These are phyloP conservation scores for Tuber magnatum DNA, from an alignment of 495 filamentous ascomycete genomes.

Conservation along the genomic window DNA sequence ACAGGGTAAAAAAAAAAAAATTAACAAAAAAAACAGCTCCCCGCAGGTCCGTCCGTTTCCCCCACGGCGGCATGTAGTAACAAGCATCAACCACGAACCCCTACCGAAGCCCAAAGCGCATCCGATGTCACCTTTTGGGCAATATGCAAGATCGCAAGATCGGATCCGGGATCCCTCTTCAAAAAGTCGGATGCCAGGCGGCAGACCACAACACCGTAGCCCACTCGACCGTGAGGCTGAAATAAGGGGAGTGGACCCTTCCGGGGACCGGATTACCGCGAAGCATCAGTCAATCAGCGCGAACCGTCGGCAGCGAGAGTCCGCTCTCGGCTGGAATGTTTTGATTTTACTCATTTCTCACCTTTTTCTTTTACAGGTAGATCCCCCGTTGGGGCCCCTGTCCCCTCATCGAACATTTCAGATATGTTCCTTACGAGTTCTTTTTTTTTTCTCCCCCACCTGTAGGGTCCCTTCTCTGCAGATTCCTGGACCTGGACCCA, in stretches of 20 bases:
- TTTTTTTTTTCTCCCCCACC: no score
- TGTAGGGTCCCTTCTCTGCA: conserved; percentile 1
- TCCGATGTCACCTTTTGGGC: conserved; percentile 30
- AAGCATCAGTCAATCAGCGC: neutral
- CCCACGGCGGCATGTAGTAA: neutral
- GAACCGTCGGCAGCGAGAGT: neutral
- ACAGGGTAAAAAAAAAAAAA: conserved; percentile 21
- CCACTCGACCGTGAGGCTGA: neutral
- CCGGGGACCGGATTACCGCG: neutral
- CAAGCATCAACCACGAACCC: neutral
- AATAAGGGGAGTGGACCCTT: conserved; percentile 1
- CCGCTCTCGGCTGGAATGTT: neutral
- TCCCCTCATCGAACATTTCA: conserved; percentile 1
- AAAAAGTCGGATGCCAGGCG: neutral
- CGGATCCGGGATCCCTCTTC: neutral
- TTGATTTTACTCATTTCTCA: neutral
- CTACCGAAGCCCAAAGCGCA: conserved; percentile 6
- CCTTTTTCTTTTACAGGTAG: neutral
- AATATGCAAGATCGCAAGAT: conserved; percentile 7
- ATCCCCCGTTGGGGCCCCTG: neutral
- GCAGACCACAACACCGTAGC: neutral
- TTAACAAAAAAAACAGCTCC: neutral
- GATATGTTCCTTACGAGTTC: neutral
- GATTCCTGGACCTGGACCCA: neutral
- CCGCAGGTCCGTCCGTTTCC: neutral